These are phyloP conservation scores for Chytriomyces confervae DNA, from an alignment of 192 early-diverging fungal genomes.

Conservation along the genomic window DNA sequence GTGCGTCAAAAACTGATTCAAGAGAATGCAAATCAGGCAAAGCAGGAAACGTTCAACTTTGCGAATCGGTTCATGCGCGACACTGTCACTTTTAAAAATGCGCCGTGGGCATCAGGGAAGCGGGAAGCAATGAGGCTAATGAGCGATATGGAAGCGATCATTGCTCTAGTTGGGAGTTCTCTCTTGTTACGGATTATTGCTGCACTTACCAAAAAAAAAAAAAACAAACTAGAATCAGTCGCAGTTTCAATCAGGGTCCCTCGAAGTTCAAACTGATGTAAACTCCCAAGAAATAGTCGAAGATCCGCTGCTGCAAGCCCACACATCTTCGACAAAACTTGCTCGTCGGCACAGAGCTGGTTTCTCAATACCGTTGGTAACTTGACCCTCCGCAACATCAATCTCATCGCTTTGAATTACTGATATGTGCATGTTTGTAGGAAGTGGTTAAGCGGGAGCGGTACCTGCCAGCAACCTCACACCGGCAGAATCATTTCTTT, in stretches of 20 bases:
- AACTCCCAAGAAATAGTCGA: slow-evolving; percentile 26
- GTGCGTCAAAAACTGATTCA: slow-evolving; percentile 19
- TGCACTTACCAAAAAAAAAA: not conserved
- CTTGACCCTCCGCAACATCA: not conserved
- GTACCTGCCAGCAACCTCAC: slow-evolving; percentile 35
- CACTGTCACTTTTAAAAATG: not conserved
- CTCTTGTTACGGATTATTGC: too few species aligned
- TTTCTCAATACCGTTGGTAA: not conserved
- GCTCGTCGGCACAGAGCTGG: not conserved
- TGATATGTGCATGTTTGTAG: not conserved
- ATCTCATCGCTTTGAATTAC: not conserved
- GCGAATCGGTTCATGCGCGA: not conserved
- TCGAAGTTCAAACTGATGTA: not conserved
- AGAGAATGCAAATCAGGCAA: slow-evolving; percentile 17
- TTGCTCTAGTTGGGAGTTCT: not conserved
- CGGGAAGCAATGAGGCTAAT: slow-evolving; percentile 20
- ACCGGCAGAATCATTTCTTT: slow-evolving; percentile 40
- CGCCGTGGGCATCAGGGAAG: not conserved
- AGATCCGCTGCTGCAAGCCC: slow-evolving; percentile 48
- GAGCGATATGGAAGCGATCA: slow-evolving; percentile 22
- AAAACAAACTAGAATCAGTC: not conserved
- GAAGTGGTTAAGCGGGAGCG: not conserved
- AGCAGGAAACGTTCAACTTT: slow-evolving; percentile 7
- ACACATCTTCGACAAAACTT: slow-evolving; percentile 24
- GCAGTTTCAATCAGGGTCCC: slow-evolving; percentile 20